Evolutionary conservation across 2,329 filamentous ascomycete species (phyloP).

Genomic region (Diaporthe sp.): DNA sequence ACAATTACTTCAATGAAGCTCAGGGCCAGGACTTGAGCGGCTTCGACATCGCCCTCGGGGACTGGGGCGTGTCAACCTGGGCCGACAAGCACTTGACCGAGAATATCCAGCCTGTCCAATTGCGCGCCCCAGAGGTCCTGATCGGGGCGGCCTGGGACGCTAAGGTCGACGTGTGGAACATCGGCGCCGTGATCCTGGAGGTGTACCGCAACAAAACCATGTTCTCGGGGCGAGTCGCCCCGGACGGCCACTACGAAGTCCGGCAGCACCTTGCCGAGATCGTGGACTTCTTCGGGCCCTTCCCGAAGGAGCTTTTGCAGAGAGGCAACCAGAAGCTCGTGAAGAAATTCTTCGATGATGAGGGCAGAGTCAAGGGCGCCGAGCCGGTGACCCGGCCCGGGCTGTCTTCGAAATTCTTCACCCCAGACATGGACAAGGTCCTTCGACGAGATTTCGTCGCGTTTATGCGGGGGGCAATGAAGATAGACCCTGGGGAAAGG

Average conservation of each 20-base stretch:
- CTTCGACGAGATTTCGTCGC: not conserved
- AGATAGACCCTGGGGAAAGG: not conserved
- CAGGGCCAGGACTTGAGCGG: not conserved
- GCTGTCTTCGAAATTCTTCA: not conserved
- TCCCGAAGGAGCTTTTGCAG: not conserved
- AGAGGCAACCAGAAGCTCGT: not conserved
- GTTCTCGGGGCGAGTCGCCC: not conserved
- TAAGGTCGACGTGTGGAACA: not conserved
- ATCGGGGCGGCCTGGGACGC: not conserved
- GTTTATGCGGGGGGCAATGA: not conserved
- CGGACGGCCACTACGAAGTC: not conserved
- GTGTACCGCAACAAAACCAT: not conserved
- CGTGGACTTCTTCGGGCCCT: not conserved
- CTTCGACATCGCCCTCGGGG: not conserved
- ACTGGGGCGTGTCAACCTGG: constrained; percentile 1
- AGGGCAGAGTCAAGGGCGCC: not conserved
- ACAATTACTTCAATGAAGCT: not conserved
- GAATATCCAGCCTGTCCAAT: not conserved
- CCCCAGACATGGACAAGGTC: not conserved
- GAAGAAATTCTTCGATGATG: not conserved
- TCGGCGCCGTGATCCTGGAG: not conserved
- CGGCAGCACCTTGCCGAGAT: not conserved
- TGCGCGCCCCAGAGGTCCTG: not conserved
- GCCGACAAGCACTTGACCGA: not conserved
- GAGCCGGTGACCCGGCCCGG: not conserved